Evolutionary conservation across 352 stramenopile species (phyloP), one percentile per base, ranked within the genome.

Genomic region (Stramenopiles sp.): DNA sequence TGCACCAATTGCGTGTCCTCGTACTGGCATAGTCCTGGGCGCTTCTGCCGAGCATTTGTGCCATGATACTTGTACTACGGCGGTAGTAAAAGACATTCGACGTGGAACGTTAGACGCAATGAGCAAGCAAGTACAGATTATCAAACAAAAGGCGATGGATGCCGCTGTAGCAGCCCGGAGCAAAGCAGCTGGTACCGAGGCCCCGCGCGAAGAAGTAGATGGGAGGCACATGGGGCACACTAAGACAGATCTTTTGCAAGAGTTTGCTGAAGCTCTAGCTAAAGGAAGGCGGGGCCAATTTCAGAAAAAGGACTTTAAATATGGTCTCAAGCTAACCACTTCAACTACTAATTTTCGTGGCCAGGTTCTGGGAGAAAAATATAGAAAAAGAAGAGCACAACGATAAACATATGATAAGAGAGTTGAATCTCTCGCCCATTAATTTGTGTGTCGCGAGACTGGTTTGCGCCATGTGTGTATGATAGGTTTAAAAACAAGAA

Each of bases 21-120:
- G 43, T 63, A 63, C 43, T 63, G 43, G 43, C 25, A 63, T 63
- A 63, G 25, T 63, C 12, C 25, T 63, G 25, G 43, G 43, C 43
- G 43, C 43, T 25, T 12, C 12, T 63, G 25, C 12, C 25, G 43
- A 63, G 43, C 43, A 63, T 63, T 63, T 63, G 25, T 63, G 43
- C 43, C 12, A 63, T 63, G 43, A 25, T 63, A 63, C 43, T 18
- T 63, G 43, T 63, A 63, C 12, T 25, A 25, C 25, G 25, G 43
- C 43, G 25, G 43, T 63, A 63, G 43, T 63, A 63, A 63, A 63
- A 63, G 43, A 63, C 43, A 63, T 63, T 63, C 43, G 43, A 63
- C 43, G 43, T 63, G 43, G 43, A 18, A 63, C 43, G 12, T 25
- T 63, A 18, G 43, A 63, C 25, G 43, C 43, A 12, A 63, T 63